Conservation (phyloP, 345 rosid genomes). For the Cardiospermum halicacabum region DNA sequence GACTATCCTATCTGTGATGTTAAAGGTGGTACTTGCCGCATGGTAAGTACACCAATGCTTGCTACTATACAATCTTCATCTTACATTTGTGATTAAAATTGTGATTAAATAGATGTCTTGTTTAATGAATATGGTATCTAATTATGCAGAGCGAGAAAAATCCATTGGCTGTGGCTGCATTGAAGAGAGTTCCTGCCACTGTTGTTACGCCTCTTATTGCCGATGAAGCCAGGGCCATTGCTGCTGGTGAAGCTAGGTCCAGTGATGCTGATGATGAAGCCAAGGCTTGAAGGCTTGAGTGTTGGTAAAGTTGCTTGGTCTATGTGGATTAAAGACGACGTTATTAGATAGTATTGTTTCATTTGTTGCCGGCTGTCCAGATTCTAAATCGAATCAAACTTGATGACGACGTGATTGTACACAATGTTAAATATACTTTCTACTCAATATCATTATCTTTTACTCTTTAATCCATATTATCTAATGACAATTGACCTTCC, state of each 20-base stretch:
- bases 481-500: no score
- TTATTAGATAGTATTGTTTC: no score
- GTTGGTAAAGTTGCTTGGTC: no score
- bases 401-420: background rate
- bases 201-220: slow-evolving; percentile 23
- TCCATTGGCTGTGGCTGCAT: slow-evolving; percentile 49
- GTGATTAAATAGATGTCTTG: background rate
- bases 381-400: background rate
- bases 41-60: slow-evolving; percentile 35
- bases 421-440: background rate
- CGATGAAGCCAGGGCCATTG: slow-evolving; percentile 4
- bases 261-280: no score
- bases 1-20: slow-evolving; percentile 72
- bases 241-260: no score
- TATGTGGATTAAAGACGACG: no score
- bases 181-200: slow-evolving; percentile 49
- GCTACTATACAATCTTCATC: background rate
- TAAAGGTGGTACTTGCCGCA: slow-evolving; percentile 55
- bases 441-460: background rate
- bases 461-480: no score
- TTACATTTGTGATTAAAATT: background rate
- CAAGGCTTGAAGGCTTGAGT: no score
- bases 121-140: background rate
- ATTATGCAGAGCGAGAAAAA: slow-evolving; percentile 49
- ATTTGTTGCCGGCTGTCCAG: no score